phyloP scores from a whole-genome alignment of 495 filamentous ascomycete genomes.

The Talaromyces wortmannii region DNA sequence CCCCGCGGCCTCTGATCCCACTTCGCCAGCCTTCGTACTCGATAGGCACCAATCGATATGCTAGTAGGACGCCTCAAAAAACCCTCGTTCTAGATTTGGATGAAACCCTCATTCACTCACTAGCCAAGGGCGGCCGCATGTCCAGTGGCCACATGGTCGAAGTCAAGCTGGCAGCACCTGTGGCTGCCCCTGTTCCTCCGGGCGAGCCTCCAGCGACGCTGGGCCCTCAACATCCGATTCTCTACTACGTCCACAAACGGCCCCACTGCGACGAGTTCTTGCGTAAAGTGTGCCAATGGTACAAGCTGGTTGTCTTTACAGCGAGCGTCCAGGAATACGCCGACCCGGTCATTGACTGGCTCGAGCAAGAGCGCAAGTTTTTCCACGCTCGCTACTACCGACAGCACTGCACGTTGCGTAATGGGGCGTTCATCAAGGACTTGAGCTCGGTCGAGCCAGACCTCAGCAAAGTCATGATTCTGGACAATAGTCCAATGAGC shows the following conservation, averaged over 20 bases:
- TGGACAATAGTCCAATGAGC: conserved; percentile 96
- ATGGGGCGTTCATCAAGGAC: conserved; percentile 97
- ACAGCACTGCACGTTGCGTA: conserved; percentile 91
- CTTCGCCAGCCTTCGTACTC: conserved; percentile 78
- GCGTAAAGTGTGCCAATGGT: conserved; percentile 93
- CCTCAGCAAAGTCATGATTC: conserved; percentile 93
- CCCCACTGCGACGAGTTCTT: conserved; percentile 96
- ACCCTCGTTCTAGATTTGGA: conserved; percentile 94
- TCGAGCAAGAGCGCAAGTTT: conserved; percentile 93
- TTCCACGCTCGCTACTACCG: conserved; percentile 89
- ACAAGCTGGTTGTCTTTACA: conserved; percentile 95
- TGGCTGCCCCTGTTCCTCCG: conserved; percentile 51
- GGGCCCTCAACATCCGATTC: conserved; percentile 87
- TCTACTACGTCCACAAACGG: conserved; percentile 98
- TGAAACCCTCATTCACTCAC: conserved; percentile 94
- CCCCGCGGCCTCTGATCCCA: conserved; percentile 84
- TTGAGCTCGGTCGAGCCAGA: conserved; percentile 93
- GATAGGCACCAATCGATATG: conserved; percentile 35
- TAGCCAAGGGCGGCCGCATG: conserved; percentile 94
- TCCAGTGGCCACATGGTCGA: conserved; percentile 98
- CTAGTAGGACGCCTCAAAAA: conserved; percentile 57
- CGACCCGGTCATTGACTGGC: conserved; percentile 97
- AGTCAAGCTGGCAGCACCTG: conserved; percentile 70
- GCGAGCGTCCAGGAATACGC: conserved; percentile 98
- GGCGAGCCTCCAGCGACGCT: conserved; percentile 56